phyloP scores from a whole-genome alignment of 2,329 filamentous ascomycete genomes.

The Aspergillus aculeatinus region DNA sequence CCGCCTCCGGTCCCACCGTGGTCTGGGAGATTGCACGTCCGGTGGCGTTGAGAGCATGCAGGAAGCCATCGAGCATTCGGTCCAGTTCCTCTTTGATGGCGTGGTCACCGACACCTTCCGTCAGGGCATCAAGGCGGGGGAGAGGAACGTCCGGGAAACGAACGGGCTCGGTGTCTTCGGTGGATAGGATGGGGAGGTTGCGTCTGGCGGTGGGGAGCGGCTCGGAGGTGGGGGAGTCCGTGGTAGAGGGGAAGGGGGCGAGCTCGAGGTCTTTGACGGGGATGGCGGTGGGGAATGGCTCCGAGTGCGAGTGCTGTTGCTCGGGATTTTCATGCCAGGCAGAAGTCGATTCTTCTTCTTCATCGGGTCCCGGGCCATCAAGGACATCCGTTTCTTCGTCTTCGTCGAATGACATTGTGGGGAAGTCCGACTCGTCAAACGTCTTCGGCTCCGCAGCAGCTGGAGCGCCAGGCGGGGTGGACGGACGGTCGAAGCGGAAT shows the following conservation, averaged over 20 bases:
- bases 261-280: slow-evolving; percentile 19
- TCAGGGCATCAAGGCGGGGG: slow-evolving; percentile 40
- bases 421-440: slow-evolving; percentile 47
- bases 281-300: slow-evolving; percentile 28
- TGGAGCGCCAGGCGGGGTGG: slow-evolving; percentile 23
- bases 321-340: slow-evolving; percentile 22
- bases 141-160: slow-evolving; percentile 41
- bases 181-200: slow-evolving; percentile 6
- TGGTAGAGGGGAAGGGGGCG: slow-evolving; percentile 10
- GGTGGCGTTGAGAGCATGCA: slow-evolving; percentile 39
- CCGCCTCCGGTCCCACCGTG: slow-evolving; percentile 12
- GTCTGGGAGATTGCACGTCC: slow-evolving; percentile 32
- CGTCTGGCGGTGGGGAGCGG: slow-evolving; percentile 24
- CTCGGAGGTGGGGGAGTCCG: slow-evolving; percentile 20
- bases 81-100: slow-evolving; percentile 42
- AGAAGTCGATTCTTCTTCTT: slow-evolving; percentile 53
- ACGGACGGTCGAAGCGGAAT: slow-evolving; percentile 42
- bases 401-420: slow-evolving; percentile 48
- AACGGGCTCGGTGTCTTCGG: slow-evolving; percentile 21
- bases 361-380: slow-evolving; percentile 53
- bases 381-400: slow-evolving; percentile 56
- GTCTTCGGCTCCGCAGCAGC: slow-evolving; percentile 13
- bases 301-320: slow-evolving; percentile 14
- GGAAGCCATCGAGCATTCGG: slow-evolving; percentile 41
- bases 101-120: slow-evolving; percentile 37